Conservation (phyloP, 2,329 filamentous ascomycete genomes). For the Thielaviopsis populi region DNA sequence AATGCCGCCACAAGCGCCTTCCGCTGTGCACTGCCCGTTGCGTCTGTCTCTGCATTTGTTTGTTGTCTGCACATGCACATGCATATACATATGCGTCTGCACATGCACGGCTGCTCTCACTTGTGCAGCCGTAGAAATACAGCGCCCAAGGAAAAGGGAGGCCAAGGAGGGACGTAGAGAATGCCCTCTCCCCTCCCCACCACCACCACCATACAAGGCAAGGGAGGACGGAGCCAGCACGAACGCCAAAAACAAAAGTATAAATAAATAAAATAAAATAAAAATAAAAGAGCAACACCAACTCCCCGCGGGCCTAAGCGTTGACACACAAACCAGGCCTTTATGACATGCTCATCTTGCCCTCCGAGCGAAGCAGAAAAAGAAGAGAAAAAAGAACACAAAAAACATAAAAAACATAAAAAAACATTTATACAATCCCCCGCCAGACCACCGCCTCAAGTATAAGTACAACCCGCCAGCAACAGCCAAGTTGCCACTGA, state of each 20-base stretch:
- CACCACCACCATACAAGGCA: background rate
- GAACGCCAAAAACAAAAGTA: background rate
- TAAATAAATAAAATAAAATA: background rate
- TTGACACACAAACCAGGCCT: slow-evolving; percentile 4
- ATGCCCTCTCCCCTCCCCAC: too few relatives aligned
- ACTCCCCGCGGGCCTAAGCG: background rate
- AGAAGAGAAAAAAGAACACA: background rate
- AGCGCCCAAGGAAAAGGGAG: too few relatives aligned
- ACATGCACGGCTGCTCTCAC: too few relatives aligned
- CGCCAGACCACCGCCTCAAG: background rate
- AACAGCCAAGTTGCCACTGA: background rate
- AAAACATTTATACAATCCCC: background rate
- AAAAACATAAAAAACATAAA: background rate
- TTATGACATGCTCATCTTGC: background rate
- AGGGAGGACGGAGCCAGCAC: background rate
- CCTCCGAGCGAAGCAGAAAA: background rate
- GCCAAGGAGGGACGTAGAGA: background rate
- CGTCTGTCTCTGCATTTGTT: too few relatives aligned
- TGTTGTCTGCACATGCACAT: too few relatives aligned
- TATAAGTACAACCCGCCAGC: background rate
- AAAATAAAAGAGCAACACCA: background rate
- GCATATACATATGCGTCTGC: too few relatives aligned
- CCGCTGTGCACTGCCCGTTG: too few relatives aligned
- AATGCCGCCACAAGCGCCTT: background rate
- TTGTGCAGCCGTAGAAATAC: too few relatives aligned